Base-by-base conservation (phyloP, 1,284 basidiomycete genomes). In the Apiotrichum akiyoshidainum region DNA sequence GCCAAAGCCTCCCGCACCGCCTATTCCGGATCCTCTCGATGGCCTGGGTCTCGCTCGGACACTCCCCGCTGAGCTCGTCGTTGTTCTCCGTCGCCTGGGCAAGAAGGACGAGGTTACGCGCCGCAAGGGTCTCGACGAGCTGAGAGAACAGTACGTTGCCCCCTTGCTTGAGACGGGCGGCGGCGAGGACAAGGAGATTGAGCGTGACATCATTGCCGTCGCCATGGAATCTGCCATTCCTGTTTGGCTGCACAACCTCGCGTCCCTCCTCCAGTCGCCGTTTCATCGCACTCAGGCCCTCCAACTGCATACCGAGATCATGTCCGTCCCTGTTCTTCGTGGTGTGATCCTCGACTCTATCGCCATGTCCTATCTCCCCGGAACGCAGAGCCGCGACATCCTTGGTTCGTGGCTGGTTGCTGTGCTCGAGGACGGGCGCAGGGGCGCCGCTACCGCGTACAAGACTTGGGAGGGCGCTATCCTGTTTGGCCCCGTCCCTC, bases 101-200 rank as follows among this genome's bases (percentile, higher is more conserved):
- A 99, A 99, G 83, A 97, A 96, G 80, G 93, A 96, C 64, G 84
- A 85, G 19, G 84, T 92, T 45, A 98, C 95, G 1, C 88, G 92
- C 71, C 80, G 84, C 17, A 87, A 89, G 66, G 93, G 92, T 0
- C 78, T 98, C 59, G 95, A 98, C 70, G 92, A 94, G 58, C 76
- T 99, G 26, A 82, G 84, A 60, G 74, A 82, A 11, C 81, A 76
- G 1, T 95, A 90, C 90, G 78, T 91, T 26, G 47, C 55, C 57
- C 67, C 63, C 16, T 21, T 65, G 8, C 44, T 58, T 7, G 17
- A 31, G 39, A 81, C 78, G 37, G 81, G 77, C 33, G 69, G 74
- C 54, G 80, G 74, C 42, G 76, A 76, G 47, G 76, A 78, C 48
- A 80, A 82, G 34, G 78, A 81, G 61, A 80, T 80, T 47, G 69